A percentile compares a stretch with the other conserved stretches of the same genome.
Evolutionary conservation across 192 early-diverging fungal species (phyloP).

Genomic region (Allomyces macrogynus): DNA sequence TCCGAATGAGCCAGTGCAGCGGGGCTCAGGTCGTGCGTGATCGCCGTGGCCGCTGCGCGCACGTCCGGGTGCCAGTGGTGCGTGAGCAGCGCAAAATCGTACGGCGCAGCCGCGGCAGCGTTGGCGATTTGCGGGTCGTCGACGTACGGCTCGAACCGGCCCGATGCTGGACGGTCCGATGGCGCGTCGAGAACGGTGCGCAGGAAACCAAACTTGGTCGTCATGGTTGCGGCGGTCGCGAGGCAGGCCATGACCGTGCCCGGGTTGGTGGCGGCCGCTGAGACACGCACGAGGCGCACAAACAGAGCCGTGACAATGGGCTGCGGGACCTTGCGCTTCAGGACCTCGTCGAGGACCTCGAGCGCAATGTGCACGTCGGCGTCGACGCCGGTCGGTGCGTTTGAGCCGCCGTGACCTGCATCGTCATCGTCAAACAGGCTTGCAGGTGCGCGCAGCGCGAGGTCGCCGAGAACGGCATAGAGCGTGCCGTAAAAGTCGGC

Average conservation of each 20-base stretch:
- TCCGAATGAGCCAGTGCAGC: too few relatives aligned
- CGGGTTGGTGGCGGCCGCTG: background rate
- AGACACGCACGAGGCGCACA: background rate
- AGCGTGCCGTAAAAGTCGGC: conserved; percentile 75
- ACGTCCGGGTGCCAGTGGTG: background rate
- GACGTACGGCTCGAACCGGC: background rate
- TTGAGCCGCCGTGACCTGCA: too few relatives aligned
- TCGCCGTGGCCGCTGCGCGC: too few relatives aligned
- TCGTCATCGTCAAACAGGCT: too few relatives aligned
- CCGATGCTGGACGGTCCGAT: background rate
- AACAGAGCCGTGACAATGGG: background rate
- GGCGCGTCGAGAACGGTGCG: background rate
- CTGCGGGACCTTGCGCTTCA: background rate
- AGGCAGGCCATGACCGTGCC: background rate
- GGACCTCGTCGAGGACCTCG: background rate
- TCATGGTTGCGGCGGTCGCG: background rate
- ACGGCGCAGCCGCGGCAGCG: background rate
- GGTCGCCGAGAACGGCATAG: conserved; percentile 53
- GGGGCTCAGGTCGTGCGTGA: background rate
- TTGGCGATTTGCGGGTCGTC: background rate
- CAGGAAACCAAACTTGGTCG: background rate
- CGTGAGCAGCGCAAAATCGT: background rate
- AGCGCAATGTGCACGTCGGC: background rate
- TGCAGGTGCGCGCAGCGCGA: conserved; percentile 13
- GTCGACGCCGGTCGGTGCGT: too few relatives aligned